These are phyloP conservation scores for Populus hybrid DNA, from an alignment of 441 rosid species.

Conservation along the genomic window DNA sequence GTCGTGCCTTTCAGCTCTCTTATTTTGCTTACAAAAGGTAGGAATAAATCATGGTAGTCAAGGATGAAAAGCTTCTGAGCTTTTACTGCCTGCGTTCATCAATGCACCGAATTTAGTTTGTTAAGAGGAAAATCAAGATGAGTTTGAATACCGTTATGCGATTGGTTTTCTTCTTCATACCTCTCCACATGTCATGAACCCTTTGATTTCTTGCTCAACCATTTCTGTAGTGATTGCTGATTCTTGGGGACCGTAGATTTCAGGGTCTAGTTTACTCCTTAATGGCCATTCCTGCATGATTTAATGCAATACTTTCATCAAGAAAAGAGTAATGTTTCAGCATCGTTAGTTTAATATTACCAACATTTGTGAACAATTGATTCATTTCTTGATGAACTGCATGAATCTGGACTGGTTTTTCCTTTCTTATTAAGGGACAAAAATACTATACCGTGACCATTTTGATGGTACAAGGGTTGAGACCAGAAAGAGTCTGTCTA, in stretches of 20 bases:
- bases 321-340: neutral
- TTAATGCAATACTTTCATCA: neutral
- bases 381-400: neutral
- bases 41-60: neutral
- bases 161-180: neutral
- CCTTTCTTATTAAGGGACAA: neutral
- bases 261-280: neutral
- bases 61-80: neutral
- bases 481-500: conserved; percentile 73
- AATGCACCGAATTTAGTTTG: neutral
- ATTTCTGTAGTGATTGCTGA: neutral
- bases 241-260: neutral
- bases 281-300: neutral
- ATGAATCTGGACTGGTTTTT: neutral
- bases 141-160: neutral
- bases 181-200: neutral
- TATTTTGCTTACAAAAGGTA: neutral
- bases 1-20: neutral
- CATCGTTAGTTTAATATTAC: neutral
- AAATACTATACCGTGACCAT: conserved; percentile 40
- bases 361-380: neutral
- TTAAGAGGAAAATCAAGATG: neutral
- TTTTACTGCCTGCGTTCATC: neutral
- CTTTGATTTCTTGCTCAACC: neutral
- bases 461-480: conserved; percentile 53